Conservation (phyloP, 768 basidiomycete genomes). For the Russula vinacea region DNA sequence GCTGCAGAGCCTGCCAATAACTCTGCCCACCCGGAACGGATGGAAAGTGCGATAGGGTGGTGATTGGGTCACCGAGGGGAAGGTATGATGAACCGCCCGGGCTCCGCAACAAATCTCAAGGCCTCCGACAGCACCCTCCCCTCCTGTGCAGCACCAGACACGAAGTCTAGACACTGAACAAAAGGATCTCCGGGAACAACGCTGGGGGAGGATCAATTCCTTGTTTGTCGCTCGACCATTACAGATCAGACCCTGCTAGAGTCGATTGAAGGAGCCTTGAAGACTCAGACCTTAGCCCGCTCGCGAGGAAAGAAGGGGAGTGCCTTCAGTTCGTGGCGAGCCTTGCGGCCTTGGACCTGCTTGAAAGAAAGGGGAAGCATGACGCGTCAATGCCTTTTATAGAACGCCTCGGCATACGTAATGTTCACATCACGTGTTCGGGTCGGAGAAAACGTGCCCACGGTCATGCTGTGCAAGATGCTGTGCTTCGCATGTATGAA, state of each 20-base stretch:
- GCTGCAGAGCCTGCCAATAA: not conserved
- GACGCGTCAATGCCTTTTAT: not conserved
- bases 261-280: slow-evolving; percentile 59
- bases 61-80: not conserved
- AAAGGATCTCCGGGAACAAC: slow-evolving; percentile 46
- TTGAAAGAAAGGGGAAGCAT: slow-evolving; percentile 6
- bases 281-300: slow-evolving; percentile 84
- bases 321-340: slow-evolving; percentile 54
- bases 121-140: slow-evolving; percentile 24
- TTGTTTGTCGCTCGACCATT: slow-evolving; percentile 64
- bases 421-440: slow-evolving; percentile 24
- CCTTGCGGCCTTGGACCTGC: slow-evolving; percentile 64
- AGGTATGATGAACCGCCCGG: slow-evolving; percentile 16
- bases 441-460: not conserved
- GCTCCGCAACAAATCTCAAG: slow-evolving; percentile 29
- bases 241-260: slow-evolving; percentile 59
- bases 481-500: not conserved
- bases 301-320: slow-evolving; percentile 45
- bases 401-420: not conserved
- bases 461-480: not conserved
- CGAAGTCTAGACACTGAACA: slow-evolving; percentile 38
- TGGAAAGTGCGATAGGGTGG: slow-evolving; percentile 28
- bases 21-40: slow-evolving; percentile 23
- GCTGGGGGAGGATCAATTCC: slow-evolving; percentile 43
- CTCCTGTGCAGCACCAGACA: slow-evolving; percentile 12